Conservation (phyloP, 2,329 filamentous ascomycete species). For the Colletotrichum trifolii region DNA sequence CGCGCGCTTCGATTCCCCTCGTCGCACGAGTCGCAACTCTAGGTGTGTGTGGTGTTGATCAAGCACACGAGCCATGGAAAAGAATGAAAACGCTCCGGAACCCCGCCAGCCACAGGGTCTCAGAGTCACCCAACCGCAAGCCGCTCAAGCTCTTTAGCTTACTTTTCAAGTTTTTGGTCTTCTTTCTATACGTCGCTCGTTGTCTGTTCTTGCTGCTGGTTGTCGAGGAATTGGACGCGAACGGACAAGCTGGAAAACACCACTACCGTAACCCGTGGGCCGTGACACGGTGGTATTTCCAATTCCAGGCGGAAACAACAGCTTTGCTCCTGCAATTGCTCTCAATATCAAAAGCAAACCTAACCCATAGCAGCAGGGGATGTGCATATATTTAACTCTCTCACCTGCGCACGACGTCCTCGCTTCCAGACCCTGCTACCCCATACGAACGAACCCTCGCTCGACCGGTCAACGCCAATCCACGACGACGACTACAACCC, state of each 20-base stretch:
- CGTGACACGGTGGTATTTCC: no score
- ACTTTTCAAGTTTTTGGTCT: background rate
- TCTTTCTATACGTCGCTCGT: background rate
- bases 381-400: no score
- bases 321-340: no score
- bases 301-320: no score
- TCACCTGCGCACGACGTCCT: no score
- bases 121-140: slow-evolving; percentile 17
- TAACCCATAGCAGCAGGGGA: no score
- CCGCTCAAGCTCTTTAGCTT: slow-evolving; percentile 8
- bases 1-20: slow-evolving; percentile 1
- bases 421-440: no score
- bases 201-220: no score
- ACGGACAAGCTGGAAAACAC: slow-evolving; percentile 1
- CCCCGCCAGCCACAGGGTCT: slow-evolving; percentile 17
- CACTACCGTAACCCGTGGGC: background rate
- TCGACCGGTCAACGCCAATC: no score
- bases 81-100: slow-evolving; percentile 6
- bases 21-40: background rate
- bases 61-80: background rate
- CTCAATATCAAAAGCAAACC: no score
- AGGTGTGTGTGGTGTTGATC: background rate
- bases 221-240: background rate
- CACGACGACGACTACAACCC: no score
- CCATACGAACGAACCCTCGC: no score